Evolutionary conservation across 768 basidiomycete genomes (phyloP), one percentile per base, ranked within the genome.

Genomic region (Leccinum uliginosum): DNA sequence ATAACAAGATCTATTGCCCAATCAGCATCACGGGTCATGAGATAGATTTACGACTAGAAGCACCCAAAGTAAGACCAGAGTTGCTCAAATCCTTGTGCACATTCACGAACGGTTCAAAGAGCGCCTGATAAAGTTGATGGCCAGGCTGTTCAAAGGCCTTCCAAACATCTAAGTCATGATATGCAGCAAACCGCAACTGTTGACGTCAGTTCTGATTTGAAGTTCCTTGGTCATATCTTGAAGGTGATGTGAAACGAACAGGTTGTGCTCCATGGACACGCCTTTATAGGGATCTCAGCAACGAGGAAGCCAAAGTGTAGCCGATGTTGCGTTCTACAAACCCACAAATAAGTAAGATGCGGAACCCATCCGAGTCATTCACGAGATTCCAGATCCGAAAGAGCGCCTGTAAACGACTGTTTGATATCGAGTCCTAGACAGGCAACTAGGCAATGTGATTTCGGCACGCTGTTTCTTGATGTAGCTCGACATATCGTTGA

Each of bases 351-450:
- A 9, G 79, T 78, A 62, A 92, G 93, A 30, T 86, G 84, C 4
- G 84, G 84, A 58, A 88, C 79, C 91, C 91, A 93, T n/a, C n/a
- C n/a, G n/a, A n/a, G n/a, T 57, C 79, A 78, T 53, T 87, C 84
- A 27, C 90, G 80, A 14, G 81, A 76, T 23, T 91, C 87, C 1
- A 74, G 62, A 47, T 93, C 91, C 3, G 85, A 80, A n/a, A n/a
- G n/a, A n/a, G n/a, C n/a, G n/a, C n/a, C n/a, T n/a, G n/a, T n/a
- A n/a, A n/a, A n/a, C n/a, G n/a, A 86, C 57, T 87, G 85, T 63
- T 91, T 92, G 68, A 93, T 89, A 62, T 89, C 89, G 51, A 91
- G 70, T 8, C 86, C 87, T 12, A 80, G 81, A 34, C 89, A 80
- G 12, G 89, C 87, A 26, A 65, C 84, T 89, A 2, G 91, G 91